Base-by-base conservation (phyloP, 1,139 yeast species). In the Debaryomyces subglobosus region DNA sequence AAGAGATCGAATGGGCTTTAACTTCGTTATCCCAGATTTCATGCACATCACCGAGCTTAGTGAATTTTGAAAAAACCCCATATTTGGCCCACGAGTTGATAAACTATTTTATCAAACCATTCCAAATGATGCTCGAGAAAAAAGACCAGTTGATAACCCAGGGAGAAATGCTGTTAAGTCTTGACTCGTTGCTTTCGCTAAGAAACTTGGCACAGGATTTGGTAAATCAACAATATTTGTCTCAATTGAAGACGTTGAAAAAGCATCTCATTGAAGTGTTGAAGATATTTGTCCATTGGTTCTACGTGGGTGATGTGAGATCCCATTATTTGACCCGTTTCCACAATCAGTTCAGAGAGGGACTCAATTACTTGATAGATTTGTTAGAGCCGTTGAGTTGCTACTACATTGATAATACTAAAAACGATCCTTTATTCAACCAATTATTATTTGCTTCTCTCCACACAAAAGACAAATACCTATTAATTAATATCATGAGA, bases 161-260 rank as follows among this genome's bases (percentile, higher is more conserved):
- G 44, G 78, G 76, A 41, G 62, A 71, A 35, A 56, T 77, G 43
- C 65, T 68, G 36, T 62, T 64, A 53, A 75, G 85, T 47, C 72
- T 85, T 45, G 91, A 87, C 60, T 77, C 89, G 2, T 75, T 87
- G 46, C 74, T 94, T 49, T 79, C 89, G 20, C 71, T 94, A 49
- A 77, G 98, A 59, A 94, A 94, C 64, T 72, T 89, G 48, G 80
- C 88, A 2, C 95, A 94, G 62, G 97, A 90, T 61, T 80, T 89
- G 13, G 85, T 80, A 39, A 89, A 90, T 59, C 96, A 96, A 38
- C 92, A 88, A 63, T 78, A 85, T 67, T 69, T 94, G 52, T 88
- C 95, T 0, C 78, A 82, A 55, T 72, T 79, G 46, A 70, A 66
- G 43, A 63, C 65, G 29, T 74, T 85, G 43, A 82, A 80, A 58